These are phyloP conservation scores for Ceratocystis papillata DNA, from an alignment of 2,329 filamentous ascomycete species.

Conservation along the genomic window DNA sequence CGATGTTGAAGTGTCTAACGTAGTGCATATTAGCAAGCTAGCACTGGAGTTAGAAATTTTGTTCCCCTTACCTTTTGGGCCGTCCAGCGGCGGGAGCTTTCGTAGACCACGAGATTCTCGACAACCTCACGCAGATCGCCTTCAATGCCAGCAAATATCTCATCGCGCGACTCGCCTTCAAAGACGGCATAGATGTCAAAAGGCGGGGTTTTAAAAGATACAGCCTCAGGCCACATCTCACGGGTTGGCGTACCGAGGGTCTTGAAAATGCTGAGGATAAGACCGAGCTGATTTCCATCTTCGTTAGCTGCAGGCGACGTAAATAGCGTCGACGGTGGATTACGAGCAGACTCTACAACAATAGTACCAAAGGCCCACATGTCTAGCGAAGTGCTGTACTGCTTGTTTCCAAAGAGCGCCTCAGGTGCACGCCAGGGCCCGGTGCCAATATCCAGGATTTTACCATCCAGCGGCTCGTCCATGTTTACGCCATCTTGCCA, in stretches of 20 bases:
- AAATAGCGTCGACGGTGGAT: conserved; percentile 56
- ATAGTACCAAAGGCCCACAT: conserved; percentile 84
- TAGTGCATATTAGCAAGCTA: background rate
- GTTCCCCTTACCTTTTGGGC: conserved; percentile 39
- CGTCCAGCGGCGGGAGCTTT: conserved; percentile 52
- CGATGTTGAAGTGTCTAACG: conserved; percentile 9
- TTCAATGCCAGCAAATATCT: conserved; percentile 53
- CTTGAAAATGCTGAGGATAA: conserved; percentile 88
- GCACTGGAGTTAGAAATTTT: no score
- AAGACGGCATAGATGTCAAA: conserved; percentile 86
- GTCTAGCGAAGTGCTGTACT: conserved; percentile 64
- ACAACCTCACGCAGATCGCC: conserved; percentile 54
- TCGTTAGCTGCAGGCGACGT: conserved; percentile 62
- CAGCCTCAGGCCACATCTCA: conserved; percentile 74
- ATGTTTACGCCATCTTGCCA: conserved; percentile 45
- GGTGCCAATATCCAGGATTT: conserved; percentile 89
- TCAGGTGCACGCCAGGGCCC: conserved; percentile 86
- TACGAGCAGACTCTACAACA: conserved; percentile 60
- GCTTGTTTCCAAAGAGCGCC: conserved; percentile 69
- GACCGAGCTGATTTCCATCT: conserved; percentile 78
- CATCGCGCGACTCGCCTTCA: conserved; percentile 54
- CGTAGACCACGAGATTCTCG: conserved; percentile 57
- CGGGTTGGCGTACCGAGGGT: conserved; percentile 75
- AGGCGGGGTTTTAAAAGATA: conserved; percentile 57
- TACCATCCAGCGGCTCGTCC: conserved; percentile 56